Base-by-base conservation (phyloP, 2,329 filamentous ascomycete genomes). In the Colletotrichum lupini region DNA sequence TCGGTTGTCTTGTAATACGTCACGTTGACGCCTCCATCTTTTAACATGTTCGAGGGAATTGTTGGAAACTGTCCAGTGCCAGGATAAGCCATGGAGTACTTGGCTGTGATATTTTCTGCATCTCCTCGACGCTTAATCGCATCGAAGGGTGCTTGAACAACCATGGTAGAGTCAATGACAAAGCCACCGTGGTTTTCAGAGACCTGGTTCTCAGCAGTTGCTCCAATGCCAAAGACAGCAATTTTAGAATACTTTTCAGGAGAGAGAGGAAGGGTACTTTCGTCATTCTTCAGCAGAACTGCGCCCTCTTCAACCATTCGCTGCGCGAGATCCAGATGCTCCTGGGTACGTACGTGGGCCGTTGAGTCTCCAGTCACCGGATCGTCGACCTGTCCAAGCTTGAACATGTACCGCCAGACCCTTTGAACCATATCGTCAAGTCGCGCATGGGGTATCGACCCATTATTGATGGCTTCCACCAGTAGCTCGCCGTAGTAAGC, bases 391-490 rank as follows among this genome's bases (percentile, higher is more conserved):
- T 37, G 32, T 22, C 58, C 55, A 5, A 49, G 7, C 8, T 68
- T 65, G 30, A 69, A 63, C 66, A 69, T 73, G 28, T 59, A 52
- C 6, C 42, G 37, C 16, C 66, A 60, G 7, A 69, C 55, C 14
- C 55, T 56, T 14, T 56, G 52, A n/a, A 66, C 55, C n/a, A 63
- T 58, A 19, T 60, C 30, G 7, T 32, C 52, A 37, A 67, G 24
- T n/a, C 53, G 63, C 2, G 32, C 53, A n/a, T 14, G 53, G 0
- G 42, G 42, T 46, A 97, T 85, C 5, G 93, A 94, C 4, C 91
- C 91, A 76, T 97, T 97, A 49, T 95, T 84, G 6, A 94, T 89
- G 2, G 94, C 88, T 70, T 89, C 91, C 1, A 92, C 94, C 52
- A 97, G 85, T 76, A 94, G 87, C 1, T 87, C 81, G 0, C 94